Evolutionary conservation across 345 rosid genomes (phyloP).

Genomic region (Eucalyptus tenuipes): DNA sequence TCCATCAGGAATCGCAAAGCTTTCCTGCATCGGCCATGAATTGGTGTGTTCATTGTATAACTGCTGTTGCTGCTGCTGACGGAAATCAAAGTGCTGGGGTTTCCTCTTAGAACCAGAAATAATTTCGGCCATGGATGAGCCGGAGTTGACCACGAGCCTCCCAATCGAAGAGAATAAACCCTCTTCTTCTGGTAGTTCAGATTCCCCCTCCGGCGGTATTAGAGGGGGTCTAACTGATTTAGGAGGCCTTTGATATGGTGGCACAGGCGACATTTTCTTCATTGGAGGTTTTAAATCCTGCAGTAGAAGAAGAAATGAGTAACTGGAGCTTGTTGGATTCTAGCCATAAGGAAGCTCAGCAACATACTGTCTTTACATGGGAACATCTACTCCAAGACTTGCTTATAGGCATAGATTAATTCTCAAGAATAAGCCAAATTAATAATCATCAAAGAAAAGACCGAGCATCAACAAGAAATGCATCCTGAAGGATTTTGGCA

Average conservation of each 20-base stretch:
- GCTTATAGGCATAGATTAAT: neutral
- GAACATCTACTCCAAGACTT: neutral
- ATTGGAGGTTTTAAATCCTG: conserved; percentile 29
- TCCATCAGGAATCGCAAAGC: conserved; percentile 62
- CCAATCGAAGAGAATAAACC: conserved; percentile 69
- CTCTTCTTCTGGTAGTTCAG: conserved; percentile 48
- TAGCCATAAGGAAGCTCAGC: neutral
- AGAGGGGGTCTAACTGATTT: conserved; percentile 58
- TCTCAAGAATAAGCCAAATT: neutral
- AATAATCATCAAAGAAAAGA: neutral
- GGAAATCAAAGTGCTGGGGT: conserved; percentile 12
- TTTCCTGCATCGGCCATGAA: conserved; percentile 76
- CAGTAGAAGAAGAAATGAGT: neutral
- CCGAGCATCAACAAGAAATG: neutral
- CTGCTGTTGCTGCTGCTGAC: conserved; percentile 29
- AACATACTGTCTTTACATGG: neutral
- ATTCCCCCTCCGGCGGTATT: conserved; percentile 58
- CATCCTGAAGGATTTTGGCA: neutral
- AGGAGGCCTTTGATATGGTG: conserved; percentile 56
- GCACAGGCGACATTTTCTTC: conserved; percentile 28
- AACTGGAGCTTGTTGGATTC: neutral
- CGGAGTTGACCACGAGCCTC: conserved; percentile 54
- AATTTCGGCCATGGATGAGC: conserved; percentile 52
- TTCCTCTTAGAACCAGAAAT: conserved; percentile 33
- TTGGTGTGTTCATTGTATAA: conserved; percentile 5